Base-by-base conservation (phyloP, 176 grass and related monocot genomes). In the Oryza longistaminata region DNA sequence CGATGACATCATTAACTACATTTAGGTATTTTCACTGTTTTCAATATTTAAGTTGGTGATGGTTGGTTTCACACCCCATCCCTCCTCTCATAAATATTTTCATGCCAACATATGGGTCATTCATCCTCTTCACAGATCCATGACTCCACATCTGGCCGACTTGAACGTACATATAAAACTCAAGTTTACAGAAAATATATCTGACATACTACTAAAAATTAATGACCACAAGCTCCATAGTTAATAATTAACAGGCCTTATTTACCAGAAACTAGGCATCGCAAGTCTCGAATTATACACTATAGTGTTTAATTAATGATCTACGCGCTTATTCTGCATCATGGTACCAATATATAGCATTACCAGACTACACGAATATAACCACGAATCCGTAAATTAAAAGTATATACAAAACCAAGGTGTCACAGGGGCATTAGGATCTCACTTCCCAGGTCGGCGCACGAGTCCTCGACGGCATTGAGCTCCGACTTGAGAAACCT, bases 401-500 rank as follows among this genome's bases (percentile, higher is more conserved):
- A 24, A 53, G 16, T 68, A 34, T 24, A 39, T 68, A 34, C 17
- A 39, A 78, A 80, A 60, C 21, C 16, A 9, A 81, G 35, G 72
- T 6, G 8, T 11, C 65, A 45, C 42, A 74, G 67, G 67, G 33
- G 15, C 11, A 78, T 42, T 46, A 48, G 64, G 34, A 71, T 62
- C 88, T 76, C 81, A 97, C 95, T 88, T 90, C n/a, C 71, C 68
- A 93, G 70, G 78, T 91, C 88, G 33, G 72, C 9, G 52, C 87
- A 76, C 0, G 31, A 81, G 64, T 82, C 88, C 21, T 94, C 84
- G 1, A 88, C 33, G 9, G 45, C 75, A 61, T 88, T 69, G 62
- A 93, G 86, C 71, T 91, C 50, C 16, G 90, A 86, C 17, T 91
- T 94, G 78, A 97, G 84, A 80, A 91, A 85, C 68, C 68, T 90